These are phyloP conservation scores for Trichoderma koningii DNA, from an alignment of 2,329 filamentous ascomycete genomes.

Conservation along the genomic window DNA sequence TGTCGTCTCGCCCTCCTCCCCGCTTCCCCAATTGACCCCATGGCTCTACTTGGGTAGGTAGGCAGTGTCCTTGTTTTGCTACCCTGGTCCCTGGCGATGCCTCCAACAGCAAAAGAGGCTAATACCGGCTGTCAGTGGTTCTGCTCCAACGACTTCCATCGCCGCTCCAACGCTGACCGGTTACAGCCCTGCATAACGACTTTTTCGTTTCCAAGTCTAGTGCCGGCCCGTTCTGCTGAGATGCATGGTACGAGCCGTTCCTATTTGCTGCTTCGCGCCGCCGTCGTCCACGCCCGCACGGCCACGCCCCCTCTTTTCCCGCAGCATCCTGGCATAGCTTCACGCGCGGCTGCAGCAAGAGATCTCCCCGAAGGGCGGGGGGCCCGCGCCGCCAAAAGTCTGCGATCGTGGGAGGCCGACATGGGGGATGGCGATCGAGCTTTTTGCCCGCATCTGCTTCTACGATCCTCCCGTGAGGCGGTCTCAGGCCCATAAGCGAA, in stretches of 20 bases:
- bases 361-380: conserved; percentile 25
- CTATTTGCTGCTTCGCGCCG: conserved; percentile 2
- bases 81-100: conserved; percentile 14
- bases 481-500: not conserved
- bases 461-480: not conserved
- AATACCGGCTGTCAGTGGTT: not conserved
- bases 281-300: not conserved
- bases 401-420: conserved; percentile 11
- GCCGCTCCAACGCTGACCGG: not conserved
- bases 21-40: not conserved
- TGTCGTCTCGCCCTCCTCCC: conserved; percentile 9
- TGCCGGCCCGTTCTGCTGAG: conserved; percentile 2
- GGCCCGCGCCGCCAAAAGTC: conserved; percentile 5
- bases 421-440: conserved; percentile 3
- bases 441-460: conserved; percentile 6
- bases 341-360: conserved; percentile 20
- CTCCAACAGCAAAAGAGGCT: not conserved
- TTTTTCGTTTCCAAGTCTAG: not conserved
- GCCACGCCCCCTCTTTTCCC: not conserved
- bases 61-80: not conserved
- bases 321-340: not conserved
- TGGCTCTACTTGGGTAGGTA: not conserved
- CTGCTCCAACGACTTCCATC: conserved; percentile 2
- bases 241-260: conserved; percentile 7
- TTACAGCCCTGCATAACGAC: conserved; percentile 4